Evolutionary conservation across 495 filamentous ascomycete genomes (phyloP).

Genomic region (Penicillium desertorum): DNA sequence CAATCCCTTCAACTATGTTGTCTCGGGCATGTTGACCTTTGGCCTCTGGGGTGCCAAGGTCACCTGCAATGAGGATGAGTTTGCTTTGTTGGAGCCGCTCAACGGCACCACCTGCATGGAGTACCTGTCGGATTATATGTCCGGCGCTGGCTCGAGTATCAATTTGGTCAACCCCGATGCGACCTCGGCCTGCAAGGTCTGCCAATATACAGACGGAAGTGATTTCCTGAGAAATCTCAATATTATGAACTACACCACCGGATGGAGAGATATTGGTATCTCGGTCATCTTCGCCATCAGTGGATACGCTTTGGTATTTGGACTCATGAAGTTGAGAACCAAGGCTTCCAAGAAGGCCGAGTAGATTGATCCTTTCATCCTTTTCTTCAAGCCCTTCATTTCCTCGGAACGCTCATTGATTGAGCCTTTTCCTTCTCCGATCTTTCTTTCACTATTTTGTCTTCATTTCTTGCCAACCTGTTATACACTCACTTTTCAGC

Average conservation of each 20-base stretch:
- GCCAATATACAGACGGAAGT: slow-evolving; percentile 44
- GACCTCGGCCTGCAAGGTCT: slow-evolving; percentile 58
- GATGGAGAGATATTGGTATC: slow-evolving; percentile 47
- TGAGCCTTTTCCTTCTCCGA: not conserved
- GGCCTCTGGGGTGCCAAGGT: slow-evolving; percentile 58
- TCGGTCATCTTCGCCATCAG: slow-evolving; percentile 47
- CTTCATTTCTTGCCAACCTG: not conserved
- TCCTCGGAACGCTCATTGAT: not conserved
- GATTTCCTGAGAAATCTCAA: slow-evolving; percentile 43
- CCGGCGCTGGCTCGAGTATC: slow-evolving; percentile 46
- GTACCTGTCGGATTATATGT: slow-evolving; percentile 56
- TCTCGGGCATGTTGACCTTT: slow-evolving; percentile 58
- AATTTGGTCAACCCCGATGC: slow-evolving; percentile 53
- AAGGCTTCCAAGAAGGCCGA: slow-evolving; percentile 46
- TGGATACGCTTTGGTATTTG: slow-evolving; percentile 49
- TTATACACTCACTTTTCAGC: not conserved
- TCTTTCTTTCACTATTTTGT: not conserved
- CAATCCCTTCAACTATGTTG: slow-evolving; percentile 69
- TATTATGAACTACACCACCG: slow-evolving; percentile 42
- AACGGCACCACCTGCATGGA: slow-evolving; percentile 53
- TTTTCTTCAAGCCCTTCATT: not conserved
- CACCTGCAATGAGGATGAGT: slow-evolving; percentile 57
- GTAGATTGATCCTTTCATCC: slow-evolving; percentile 9
- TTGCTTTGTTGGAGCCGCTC: slow-evolving; percentile 54
- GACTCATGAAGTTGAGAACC: slow-evolving; percentile 48